Evolutionary conservation across 2,329 filamentous ascomycete genomes (phyloP).

Genomic region (Geoglossum cookeanum): DNA sequence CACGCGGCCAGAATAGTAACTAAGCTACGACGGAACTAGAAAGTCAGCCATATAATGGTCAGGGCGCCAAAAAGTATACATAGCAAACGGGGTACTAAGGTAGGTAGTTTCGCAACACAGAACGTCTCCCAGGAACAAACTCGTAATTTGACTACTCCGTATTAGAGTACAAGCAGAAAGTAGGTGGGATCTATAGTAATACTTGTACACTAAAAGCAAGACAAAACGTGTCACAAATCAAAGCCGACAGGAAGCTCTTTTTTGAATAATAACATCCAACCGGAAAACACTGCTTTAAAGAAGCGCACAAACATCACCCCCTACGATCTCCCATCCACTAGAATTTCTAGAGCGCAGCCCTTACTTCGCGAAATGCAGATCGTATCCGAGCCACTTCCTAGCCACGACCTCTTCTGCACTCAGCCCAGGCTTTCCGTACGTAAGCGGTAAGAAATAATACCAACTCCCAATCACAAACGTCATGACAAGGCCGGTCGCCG

Average conservation of each 20-base stretch:
- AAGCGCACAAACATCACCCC: neutral
- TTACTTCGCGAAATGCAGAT: constrained; percentile 97
- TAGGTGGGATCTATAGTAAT: neutral
- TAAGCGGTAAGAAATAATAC: constrained; percentile 86
- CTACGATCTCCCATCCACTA: neutral
- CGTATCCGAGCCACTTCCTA: constrained; percentile 92
- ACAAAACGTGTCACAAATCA: neutral
- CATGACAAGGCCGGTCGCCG: constrained; percentile 53
- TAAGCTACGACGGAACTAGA: neutral
- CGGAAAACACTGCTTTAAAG: neutral
- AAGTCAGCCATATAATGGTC: neutral
- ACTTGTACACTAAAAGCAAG: neutral
- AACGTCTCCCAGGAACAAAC: too few species aligned
- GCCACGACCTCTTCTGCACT: constrained; percentile 56
- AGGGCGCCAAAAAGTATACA: too few species aligned
- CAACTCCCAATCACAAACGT: constrained; percentile 53
- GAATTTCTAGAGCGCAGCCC: neutral
- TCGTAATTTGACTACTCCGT: too few species aligned
- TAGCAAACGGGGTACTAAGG: too few species aligned
- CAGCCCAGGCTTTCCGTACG: constrained; percentile 84
- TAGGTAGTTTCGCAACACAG: too few species aligned
- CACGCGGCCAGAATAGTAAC: neutral
- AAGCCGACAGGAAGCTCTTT: neutral
- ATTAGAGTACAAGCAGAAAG: neutral
- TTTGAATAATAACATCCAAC: neutral